Evolutionary conservation across 108 stramenopile genomes (phyloP).

Genomic region (Nannochloropsis salina): DNA sequence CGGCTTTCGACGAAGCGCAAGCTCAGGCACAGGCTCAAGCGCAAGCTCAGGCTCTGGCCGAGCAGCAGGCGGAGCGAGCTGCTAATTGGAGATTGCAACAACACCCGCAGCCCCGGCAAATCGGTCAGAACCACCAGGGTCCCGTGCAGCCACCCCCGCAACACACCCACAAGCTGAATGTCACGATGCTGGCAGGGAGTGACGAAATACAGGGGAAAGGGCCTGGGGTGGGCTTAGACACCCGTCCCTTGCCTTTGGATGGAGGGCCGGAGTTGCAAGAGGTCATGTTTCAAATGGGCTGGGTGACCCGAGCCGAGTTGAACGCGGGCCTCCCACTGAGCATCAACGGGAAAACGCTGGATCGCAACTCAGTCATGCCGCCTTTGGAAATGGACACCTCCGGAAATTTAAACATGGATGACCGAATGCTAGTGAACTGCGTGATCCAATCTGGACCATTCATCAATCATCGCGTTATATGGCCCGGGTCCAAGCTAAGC

Average conservation of each 20-base stretch:
- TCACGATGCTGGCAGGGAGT: too few species aligned
- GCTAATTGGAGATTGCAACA: neutral
- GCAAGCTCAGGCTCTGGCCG: neutral
- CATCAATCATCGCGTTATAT: neutral
- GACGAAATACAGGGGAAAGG: too few species aligned
- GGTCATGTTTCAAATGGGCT: neutral
- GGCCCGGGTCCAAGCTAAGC: neutral
- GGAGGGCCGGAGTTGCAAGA: neutral
- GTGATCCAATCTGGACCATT: neutral
- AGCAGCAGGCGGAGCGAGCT: neutral
- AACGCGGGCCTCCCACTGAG: neutral
- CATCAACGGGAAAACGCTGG: neutral
- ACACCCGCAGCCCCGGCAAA: neutral
- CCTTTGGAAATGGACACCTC: neutral
- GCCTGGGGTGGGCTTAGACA: too few species aligned
- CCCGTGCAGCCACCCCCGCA: too few species aligned
- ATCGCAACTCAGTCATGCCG: neutral
- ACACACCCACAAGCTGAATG: too few species aligned
- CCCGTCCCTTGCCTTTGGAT: neutral
- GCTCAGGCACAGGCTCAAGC: neutral
- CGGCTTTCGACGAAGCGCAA: neutral
- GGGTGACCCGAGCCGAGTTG: neutral
- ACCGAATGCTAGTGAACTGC: neutral
- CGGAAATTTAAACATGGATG: conserved; percentile 1
- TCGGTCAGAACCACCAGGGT: too few species aligned